Percentiles rank a stretch among this genome's conserved stretches.
Conservation (phyloP, 2,329 filamentous ascomycete species). For the Nemania serpens region DNA sequence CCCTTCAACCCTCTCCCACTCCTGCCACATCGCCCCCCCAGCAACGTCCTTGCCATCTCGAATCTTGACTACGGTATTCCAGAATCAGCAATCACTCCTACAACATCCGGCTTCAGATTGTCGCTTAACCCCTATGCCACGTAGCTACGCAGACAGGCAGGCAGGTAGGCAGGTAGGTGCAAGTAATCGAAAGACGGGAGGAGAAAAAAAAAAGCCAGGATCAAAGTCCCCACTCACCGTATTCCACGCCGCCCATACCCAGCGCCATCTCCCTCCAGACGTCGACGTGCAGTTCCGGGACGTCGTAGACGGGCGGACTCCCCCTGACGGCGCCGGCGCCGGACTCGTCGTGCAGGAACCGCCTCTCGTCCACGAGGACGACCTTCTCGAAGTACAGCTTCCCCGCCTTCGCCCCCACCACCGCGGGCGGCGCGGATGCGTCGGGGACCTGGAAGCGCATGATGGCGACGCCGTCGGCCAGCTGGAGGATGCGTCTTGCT, state of each 20-base stretch:
- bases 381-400: conserved; percentile 18
- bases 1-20: conserved; percentile 26
- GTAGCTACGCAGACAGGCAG: too few relatives aligned
- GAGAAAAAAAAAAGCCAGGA: too few relatives aligned
- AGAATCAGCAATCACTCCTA: not conserved
- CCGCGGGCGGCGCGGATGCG: not conserved
- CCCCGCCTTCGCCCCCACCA: not conserved
- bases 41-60: conserved; percentile 22
- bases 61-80: conserved; percentile 22
- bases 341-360: conserved; percentile 29
- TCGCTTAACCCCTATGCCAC: not conserved
- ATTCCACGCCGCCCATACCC: conserved; percentile 22
- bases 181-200: too few relatives aligned
- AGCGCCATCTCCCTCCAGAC: conserved; percentile 27
- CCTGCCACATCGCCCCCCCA: conserved; percentile 20
- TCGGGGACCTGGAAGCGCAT: conserved; percentile 16
- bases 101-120: not conserved
- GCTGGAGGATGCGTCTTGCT: conserved; percentile 18
- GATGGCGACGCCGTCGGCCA: conserved; percentile 27
- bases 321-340: conserved; percentile 25
- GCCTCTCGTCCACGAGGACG: conserved; percentile 22
- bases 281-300: conserved; percentile 26
- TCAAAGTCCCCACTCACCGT: conserved; percentile 6
- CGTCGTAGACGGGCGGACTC: conserved; percentile 21
- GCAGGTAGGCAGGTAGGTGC: not conserved